Percentiles rank a stretch among this genome's conserved stretches.
Conservation (phyloP, 257 asterid genomes). For the Penstemon newberryi region DNA sequence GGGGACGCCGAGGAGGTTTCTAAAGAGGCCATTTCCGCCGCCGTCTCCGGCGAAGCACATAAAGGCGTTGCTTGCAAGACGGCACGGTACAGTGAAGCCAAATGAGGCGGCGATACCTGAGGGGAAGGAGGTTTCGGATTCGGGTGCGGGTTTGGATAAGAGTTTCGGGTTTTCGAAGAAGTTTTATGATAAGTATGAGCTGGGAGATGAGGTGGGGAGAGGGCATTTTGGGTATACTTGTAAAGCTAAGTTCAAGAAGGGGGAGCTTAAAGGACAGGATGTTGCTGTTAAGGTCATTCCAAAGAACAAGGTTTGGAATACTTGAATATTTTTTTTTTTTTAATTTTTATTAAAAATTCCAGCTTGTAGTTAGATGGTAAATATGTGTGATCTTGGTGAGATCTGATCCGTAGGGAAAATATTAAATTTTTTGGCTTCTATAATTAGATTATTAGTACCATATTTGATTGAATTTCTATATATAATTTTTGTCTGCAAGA, state of each 20-base stretch:
- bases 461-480: background rate
- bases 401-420: slow-evolving; percentile 31
- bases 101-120: slow-evolving; percentile 66
- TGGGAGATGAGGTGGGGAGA: slow-evolving; percentile 92
- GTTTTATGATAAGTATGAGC: slow-evolving; percentile 71
- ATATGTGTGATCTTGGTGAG: slow-evolving; percentile 23
- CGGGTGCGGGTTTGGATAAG: slow-evolving; percentile 61
- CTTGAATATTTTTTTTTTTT: background rate
- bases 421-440: background rate
- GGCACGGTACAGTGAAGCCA: slow-evolving; percentile 92
- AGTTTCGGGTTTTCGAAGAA: slow-evolving; percentile 83
- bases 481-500: slow-evolving; percentile 4
- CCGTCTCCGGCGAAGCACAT: slow-evolving; percentile 98
- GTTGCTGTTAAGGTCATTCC: slow-evolving; percentile 96
- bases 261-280: slow-evolving; percentile 77
- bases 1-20: slow-evolving; percentile 73
- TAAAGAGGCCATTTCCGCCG: slow-evolving; percentile 84
- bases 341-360: background rate
- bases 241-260: slow-evolving; percentile 81
- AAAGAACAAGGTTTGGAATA: slow-evolving; percentile 68
- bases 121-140: slow-evolving; percentile 53
- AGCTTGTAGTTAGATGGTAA: slow-evolving; percentile 17
- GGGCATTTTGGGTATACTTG: slow-evolving; percentile 98
- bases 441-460: background rate
- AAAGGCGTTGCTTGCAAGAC: slow-evolving; percentile 71